Evolutionary conservation across 1,139 yeast species (phyloP), one percentile per base, ranked within the genome.

Genomic region (Taiozyma onychis): DNA sequence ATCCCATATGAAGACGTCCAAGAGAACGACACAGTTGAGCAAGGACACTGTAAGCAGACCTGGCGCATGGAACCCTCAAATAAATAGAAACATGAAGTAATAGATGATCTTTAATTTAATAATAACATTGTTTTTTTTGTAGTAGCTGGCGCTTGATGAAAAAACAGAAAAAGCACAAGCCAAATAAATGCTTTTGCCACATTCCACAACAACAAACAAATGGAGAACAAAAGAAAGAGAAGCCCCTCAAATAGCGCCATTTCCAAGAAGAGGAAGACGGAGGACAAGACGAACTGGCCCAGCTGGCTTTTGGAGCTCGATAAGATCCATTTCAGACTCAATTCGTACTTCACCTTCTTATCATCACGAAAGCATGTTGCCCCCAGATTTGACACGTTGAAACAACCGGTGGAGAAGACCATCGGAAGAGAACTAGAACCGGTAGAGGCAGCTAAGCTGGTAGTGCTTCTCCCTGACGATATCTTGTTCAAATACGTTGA

Each of bases 401-500:
- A 68, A 46, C 71, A 71, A 9, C 76, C 83, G 0, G 76, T 78
- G 5, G 77, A 76, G 51, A 69, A 69, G 47, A 73, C 74, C 1
- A 63, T 77, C 9, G 66, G 67, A n/a, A 56, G 77, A 41, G 63
- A 63, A 8, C 57, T 77, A 32, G 59, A 65, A 3, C 59, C 66
- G 37, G 61, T 67, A 10, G 96, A 88, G 63, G 74, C 87, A 43
- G 88, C 95, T 1, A 73, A 75, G 50, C 75, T 90, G 43, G 78
- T 75, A 46, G 75, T 69, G n/a, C 63, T 91, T 3, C 64, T 87
- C 13, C 96, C 96, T 0, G 70, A 76, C 24, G 91, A 85, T 46
- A 79, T 87, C 21, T 70, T 82, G 3, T 82, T 83, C 58, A 88
- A 80, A 47, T 90, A 88, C 64, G 83, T 87, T 39, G 91, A 86